phyloP scores from a whole-genome alignment of 495 filamentous ascomycete genomes.

The Aspergillus funiculosus region DNA sequence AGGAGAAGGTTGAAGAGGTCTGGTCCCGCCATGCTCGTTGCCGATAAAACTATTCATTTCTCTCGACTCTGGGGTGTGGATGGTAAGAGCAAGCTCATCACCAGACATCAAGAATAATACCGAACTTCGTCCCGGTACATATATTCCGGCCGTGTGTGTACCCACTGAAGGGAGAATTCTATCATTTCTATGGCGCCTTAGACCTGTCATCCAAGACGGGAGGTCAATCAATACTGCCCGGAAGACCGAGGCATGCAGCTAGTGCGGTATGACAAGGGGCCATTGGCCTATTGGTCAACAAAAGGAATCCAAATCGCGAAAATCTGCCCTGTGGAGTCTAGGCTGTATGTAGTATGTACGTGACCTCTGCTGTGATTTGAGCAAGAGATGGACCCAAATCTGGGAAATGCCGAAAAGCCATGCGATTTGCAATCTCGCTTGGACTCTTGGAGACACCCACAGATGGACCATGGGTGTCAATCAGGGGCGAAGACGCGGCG shows the following conservation, averaged over 20 bases:
- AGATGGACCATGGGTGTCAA: no score
- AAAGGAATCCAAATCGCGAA: neutral
- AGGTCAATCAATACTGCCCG: constrained; percentile 5
- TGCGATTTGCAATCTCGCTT: no score
- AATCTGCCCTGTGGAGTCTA: constrained; percentile 4
- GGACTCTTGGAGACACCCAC: no score
- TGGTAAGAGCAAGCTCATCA: neutral
- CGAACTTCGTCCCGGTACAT: constrained; percentile 2
- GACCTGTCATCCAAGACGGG: constrained; percentile 28
- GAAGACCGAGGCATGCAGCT: constrained; percentile 17
- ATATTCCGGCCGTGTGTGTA: constrained; percentile 7
- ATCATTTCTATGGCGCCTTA: constrained; percentile 14
- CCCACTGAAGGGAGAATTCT: constrained; percentile 7
- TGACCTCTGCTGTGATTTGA: no score
- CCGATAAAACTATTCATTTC: neutral
- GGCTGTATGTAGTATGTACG: no score
- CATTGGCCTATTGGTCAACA: constrained; percentile 13
- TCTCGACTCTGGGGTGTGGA: constrained; percentile 1
- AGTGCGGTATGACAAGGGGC: constrained; percentile 14
- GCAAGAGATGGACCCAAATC: no score
- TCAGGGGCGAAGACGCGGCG: no score
- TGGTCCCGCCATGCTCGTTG: constrained; percentile 12
- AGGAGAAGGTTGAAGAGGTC: constrained; percentile 11
- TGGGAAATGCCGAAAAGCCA: no score
- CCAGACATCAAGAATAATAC: neutral